phyloP scores from a whole-genome alignment of 2,329 filamentous ascomycete genomes.

The Claviceps sp. region DNA sequence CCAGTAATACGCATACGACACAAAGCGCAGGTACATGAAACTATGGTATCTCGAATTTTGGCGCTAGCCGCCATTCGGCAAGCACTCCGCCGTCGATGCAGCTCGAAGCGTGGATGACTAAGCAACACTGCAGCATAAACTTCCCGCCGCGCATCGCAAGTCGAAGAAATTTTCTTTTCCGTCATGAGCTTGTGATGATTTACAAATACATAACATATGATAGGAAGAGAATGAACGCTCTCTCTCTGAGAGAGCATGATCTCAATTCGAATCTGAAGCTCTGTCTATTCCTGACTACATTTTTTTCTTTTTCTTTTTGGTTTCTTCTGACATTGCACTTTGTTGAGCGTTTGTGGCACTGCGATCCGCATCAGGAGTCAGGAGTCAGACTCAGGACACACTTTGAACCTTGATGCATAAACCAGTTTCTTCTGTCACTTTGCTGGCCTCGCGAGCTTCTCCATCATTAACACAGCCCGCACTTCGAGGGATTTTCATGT shows the following conservation, averaged over 20 bases:
- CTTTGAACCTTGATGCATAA: too few species aligned
- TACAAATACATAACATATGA: conserved; percentile 37
- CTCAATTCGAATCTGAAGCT: conserved; percentile 52
- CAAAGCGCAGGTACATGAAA: neutral
- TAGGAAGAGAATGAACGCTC: conserved; percentile 58
- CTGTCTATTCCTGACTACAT: neutral
- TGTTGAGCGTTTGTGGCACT: neutral
- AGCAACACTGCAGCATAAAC: neutral
- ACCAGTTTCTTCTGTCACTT: too few species aligned
- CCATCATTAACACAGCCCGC: too few species aligned
- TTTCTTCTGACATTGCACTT: neutral
- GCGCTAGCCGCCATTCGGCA: neutral
- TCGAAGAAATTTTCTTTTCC: conserved; percentile 11
- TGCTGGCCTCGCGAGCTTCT: too few species aligned
- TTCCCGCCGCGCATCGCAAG: neutral
- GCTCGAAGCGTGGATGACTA: neutral
- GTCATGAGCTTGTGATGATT: conserved; percentile 48
- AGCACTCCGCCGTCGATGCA: neutral
- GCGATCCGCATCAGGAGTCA: too few species aligned
- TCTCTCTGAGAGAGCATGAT: conserved; percentile 42
- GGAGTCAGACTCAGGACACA: too few species aligned
- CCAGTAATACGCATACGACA: neutral
- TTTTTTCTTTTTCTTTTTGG: neutral
- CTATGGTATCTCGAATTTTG: neutral
- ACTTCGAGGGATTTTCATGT: too few species aligned